phyloP scores from a whole-genome alignment of 345 rosid species.

The Psidium friedrichsthalianum region DNA sequence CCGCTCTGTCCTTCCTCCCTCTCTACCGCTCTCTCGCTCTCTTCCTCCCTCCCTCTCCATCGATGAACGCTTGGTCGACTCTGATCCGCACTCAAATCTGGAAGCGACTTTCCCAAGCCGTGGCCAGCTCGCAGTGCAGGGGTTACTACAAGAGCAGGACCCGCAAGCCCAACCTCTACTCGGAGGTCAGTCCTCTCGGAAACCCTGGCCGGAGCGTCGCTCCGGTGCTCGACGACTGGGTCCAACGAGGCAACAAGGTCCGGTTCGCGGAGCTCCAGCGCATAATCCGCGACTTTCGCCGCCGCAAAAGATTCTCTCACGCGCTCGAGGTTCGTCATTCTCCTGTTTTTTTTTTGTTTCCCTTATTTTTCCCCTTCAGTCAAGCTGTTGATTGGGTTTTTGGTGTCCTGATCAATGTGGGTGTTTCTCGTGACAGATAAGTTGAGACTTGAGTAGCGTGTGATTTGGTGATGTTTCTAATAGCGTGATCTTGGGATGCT shows the following conservation, averaged over 20 bases:
- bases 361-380: conserved; percentile 1
- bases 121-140: neutral
- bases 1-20: neutral
- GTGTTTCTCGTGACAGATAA: neutral
- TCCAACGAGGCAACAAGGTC: conserved; percentile 41
- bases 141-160: conserved; percentile 49
- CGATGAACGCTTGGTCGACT: neutral
- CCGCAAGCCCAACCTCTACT: conserved; percentile 49
- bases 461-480: neutral
- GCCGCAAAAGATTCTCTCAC: conserved; percentile 67
- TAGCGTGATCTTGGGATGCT: neutral
- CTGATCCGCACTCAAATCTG: neutral
- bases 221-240: conserved; percentile 75
- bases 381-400: neutral
- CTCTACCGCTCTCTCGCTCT: neutral
- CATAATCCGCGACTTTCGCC: conserved; percentile 69
- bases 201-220: conserved; percentile 37
- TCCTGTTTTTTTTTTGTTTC: neutral
- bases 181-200: conserved; percentile 74
- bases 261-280: conserved; percentile 78
- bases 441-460: neutral
- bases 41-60: neutral
- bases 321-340: conserved; percentile 57
- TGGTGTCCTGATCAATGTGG: neutral
- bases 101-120: neutral